Percentiles rank a stretch among this genome's conserved stretches.
Evolutionary conservation across 2,329 filamentous ascomycete genomes (phyloP).

Genomic region (Seiridium cupressi): DNA sequence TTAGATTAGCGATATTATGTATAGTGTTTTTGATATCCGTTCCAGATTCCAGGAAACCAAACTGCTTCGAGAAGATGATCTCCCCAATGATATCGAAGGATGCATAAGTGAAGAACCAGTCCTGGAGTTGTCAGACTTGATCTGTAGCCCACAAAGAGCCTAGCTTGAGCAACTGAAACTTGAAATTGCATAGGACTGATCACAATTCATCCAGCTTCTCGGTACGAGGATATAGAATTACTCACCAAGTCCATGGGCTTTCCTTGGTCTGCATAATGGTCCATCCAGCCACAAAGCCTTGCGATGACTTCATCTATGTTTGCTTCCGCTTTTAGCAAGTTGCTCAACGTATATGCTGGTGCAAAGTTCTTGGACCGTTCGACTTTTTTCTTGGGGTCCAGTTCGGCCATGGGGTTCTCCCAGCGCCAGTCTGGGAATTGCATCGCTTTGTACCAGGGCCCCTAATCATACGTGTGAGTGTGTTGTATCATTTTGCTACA

Average conservation of each 20-base stretch:
- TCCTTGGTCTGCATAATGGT: neutral
- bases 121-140: neutral
- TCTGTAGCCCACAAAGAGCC: neutral
- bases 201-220: too few relatives aligned
- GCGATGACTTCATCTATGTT: conserved; percentile 7
- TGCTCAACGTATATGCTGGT: conserved; percentile 22
- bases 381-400: conserved; percentile 11
- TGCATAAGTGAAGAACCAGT: conserved; percentile 14
- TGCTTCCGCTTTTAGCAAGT: conserved; percentile 14
- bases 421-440: conserved; percentile 12
- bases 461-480: neutral
- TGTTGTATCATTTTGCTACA: neutral
- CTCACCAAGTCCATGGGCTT: conserved; percentile 10
- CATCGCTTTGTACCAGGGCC: conserved; percentile 5
- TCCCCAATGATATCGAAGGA: conserved; percentile 26
- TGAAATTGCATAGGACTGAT: too few relatives aligned
- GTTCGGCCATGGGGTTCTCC: conserved; percentile 8
- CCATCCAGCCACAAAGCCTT: conserved; percentile 8
- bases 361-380: conserved; percentile 24
- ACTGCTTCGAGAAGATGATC: conserved; percentile 21
- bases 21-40: conserved; percentile 22
- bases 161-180: too few relatives aligned
- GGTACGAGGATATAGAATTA: neutral
- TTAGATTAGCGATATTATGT: conserved; percentile 7
- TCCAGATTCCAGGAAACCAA: conserved; percentile 24